A percentile compares a stretch with the other conserved stretches of the same genome.
Conservation (phyloP, 768 basidiomycete species). For the Tricholoma saponaceum region DNA sequence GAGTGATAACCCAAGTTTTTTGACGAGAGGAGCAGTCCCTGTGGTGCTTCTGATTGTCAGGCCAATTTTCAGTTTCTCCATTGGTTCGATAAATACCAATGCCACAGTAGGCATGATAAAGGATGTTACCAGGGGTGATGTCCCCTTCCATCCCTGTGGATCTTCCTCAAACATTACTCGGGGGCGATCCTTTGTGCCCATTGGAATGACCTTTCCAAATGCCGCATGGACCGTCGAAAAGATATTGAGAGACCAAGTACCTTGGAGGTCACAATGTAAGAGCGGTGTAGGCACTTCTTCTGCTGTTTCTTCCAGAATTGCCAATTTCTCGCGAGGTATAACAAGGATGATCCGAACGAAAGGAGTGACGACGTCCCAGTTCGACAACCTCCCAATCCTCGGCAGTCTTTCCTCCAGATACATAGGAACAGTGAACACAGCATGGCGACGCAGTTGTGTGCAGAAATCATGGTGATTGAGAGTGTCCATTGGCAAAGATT, state of each 20-base stretch:
- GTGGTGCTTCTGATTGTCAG: slow-evolving; percentile 21
- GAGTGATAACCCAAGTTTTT: slow-evolving; percentile 22
- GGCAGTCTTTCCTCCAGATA: slow-evolving; percentile 2
- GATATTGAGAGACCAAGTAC: slow-evolving; percentile 15
- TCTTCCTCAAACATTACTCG: slow-evolving; percentile 21
- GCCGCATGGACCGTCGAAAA: slow-evolving; percentile 22
- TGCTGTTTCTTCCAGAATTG: slow-evolving; percentile 14
- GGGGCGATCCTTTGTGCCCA: slow-evolving; percentile 12
- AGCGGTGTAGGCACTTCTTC: slow-evolving; percentile 19
- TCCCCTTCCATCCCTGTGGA: slow-evolving; percentile 17
- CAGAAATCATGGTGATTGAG: slow-evolving; percentile 31
- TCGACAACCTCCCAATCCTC: slow-evolving; percentile 18
- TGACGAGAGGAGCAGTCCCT: slow-evolving; percentile 12
- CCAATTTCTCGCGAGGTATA: slow-evolving; percentile 25
- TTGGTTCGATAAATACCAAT: slow-evolving; percentile 16
- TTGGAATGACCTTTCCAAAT: slow-evolving; percentile 16
- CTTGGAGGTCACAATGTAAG: slow-evolving; percentile 22
- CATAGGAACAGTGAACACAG: slow-evolving; percentile 16
- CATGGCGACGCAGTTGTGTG: slow-evolving; percentile 26
- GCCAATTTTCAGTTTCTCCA: slow-evolving; percentile 9
- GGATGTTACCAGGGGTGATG: slow-evolving; percentile 22
- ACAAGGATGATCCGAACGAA: slow-evolving; percentile 26
- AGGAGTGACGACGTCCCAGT: slow-evolving; percentile 23
- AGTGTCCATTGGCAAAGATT: slow-evolving; percentile 21
- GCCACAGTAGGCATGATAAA: slow-evolving; percentile 23